These are phyloP conservation scores for Adansonia gregorii DNA, from an alignment of 441 rosid genomes.

Conservation along the genomic window DNA sequence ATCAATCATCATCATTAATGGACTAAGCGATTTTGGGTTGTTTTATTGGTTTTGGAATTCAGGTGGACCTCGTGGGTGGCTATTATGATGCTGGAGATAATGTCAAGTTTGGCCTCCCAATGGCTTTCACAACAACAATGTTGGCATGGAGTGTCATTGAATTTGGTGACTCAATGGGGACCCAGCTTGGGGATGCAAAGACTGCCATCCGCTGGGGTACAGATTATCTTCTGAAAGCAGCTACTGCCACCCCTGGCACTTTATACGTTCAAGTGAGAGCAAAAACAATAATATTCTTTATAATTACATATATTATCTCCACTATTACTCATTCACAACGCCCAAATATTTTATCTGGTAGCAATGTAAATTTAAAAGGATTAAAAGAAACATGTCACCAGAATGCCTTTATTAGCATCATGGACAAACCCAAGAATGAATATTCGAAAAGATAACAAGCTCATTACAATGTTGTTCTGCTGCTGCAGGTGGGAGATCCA, in stretches of 20 bases:
- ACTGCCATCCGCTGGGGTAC: conserved; percentile 69
- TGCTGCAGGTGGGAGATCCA: conserved; percentile 69
- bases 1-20: background rate
- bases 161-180: conserved; percentile 58
- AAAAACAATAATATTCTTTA: background rate
- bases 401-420: background rate
- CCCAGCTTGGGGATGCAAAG: conserved; percentile 50
- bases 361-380: too few relatives aligned
- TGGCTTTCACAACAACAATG: conserved; percentile 77
- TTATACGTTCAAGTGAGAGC: conserved; percentile 64
- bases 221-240: conserved; percentile 67
- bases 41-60: conserved; percentile 26
- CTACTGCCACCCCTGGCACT: conserved; percentile 59
- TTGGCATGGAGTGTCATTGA: conserved; percentile 75
- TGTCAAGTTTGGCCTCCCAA: conserved; percentile 73
- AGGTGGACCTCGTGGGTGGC: conserved; percentile 76
- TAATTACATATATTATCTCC: background rate
- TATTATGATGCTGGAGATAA: conserved; percentile 80
- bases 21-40: background rate
- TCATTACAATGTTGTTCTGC: background rate
- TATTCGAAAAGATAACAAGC: background rate
- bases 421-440: background rate
- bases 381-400: background rate
- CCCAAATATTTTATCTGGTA: background rate
- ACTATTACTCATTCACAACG: background rate